Percentiles rank a stretch among this genome's conserved stretches.
phyloP scores from a whole-genome alignment of 148 eudicot species.

The Silene conica region DNA sequence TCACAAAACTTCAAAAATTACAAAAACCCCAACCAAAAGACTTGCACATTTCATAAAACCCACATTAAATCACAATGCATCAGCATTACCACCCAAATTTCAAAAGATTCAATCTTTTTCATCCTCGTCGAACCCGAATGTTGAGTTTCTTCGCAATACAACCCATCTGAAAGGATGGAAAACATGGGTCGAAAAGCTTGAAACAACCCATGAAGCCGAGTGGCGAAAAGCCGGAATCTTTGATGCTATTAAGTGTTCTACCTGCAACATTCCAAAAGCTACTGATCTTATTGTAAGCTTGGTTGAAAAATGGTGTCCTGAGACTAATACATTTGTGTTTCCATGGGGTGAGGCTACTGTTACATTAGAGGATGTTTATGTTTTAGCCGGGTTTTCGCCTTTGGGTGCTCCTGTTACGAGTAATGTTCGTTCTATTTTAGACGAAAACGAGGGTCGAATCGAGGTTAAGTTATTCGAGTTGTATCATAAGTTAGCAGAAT shows the following conservation, averaged over 20 bases:
- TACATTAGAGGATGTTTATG: slow-evolving; percentile 36
- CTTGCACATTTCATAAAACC: slow-evolving; percentile 16
- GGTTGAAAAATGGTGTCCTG: slow-evolving; percentile 30
- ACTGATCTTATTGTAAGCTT: slow-evolving; percentile 23
- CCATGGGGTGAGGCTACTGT: slow-evolving; percentile 34
- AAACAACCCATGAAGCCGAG: slow-evolving; percentile 1
- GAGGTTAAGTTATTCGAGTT: no score
- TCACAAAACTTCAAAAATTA: neutral
- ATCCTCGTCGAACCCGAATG: slow-evolving; percentile 3
- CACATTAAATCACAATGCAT: neutral
- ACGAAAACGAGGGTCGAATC: no score
- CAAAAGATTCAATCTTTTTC: slow-evolving; percentile 16
- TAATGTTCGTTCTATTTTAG: no score
- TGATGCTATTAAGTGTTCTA: slow-evolving; percentile 25
- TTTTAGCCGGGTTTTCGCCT: slow-evolving; percentile 33
- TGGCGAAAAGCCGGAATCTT: slow-evolving; percentile 26
- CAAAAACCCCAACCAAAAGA: slow-evolving; percentile 2
- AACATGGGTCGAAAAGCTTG: slow-evolving; percentile 16
- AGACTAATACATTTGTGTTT: slow-evolving; percentile 28
- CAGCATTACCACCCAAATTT: neutral
- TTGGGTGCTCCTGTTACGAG: slow-evolving; percentile 10
- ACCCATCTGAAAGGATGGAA: slow-evolving; percentile 6
- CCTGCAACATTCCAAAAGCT: slow-evolving; percentile 15
- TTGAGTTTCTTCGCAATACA: slow-evolving; percentile 8
- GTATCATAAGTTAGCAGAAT: no score